Conservation (phyloP, 2,329 filamentous ascomycete genomes). For the Aspergillus eucalypticola region DNA sequence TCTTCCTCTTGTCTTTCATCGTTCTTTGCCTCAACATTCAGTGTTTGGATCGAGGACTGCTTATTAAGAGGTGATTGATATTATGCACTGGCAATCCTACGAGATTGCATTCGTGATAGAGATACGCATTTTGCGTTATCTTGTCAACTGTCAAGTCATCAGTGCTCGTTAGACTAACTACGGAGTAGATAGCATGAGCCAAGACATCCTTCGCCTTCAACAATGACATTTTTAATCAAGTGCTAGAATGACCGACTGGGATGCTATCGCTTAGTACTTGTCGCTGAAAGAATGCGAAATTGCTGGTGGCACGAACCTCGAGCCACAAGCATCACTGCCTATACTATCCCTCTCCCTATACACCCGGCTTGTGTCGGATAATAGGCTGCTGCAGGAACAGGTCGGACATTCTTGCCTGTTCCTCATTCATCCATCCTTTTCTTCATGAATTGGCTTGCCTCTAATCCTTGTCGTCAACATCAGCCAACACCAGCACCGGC, state of each 20-base stretch:
- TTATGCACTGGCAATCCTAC: too few relatives aligned
- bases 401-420: not conserved
- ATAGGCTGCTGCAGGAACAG: not conserved
- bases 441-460: not conserved
- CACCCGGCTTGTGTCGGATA: not conserved
- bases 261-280: not conserved
- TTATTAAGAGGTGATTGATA: too few relatives aligned
- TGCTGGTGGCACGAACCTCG: not conserved
- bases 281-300: not conserved
- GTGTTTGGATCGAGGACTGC: too few relatives aligned
- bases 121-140: too few relatives aligned
- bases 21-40: not conserved
- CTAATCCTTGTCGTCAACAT: not conserved
- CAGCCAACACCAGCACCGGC: not conserved
- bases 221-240: not conserved
- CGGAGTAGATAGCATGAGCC: too few relatives aligned
- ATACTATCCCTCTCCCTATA: not conserved
- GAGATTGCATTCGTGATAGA: too few relatives aligned
- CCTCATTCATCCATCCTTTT: not conserved
- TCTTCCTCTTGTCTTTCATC: not conserved
- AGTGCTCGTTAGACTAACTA: too few relatives aligned
- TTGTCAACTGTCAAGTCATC: too few relatives aligned
- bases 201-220: not conserved
- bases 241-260: too few relatives aligned
- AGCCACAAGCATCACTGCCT: not conserved